A percentile compares a stretch with the other conserved stretches of the same genome.
Conservation (phyloP, 1,139 yeast genomes). For the Suhomyces choctaworum region DNA sequence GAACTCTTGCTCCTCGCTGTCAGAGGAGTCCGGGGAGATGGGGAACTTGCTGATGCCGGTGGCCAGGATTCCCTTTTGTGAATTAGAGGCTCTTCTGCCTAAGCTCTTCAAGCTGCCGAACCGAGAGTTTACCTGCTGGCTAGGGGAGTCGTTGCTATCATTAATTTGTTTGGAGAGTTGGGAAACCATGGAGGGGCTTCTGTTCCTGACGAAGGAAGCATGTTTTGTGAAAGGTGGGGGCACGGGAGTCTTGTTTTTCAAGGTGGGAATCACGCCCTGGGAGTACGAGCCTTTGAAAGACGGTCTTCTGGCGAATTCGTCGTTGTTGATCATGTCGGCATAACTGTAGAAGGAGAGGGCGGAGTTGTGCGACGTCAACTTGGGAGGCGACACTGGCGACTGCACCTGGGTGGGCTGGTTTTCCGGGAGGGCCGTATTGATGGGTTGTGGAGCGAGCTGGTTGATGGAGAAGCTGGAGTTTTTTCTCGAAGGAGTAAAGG, state of each 20-base stretch:
- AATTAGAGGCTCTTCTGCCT: conserved; percentile 5
- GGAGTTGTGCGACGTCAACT: conserved; percentile 44
- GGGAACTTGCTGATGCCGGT: conserved; percentile 12
- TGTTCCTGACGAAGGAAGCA: conserved; percentile 16
- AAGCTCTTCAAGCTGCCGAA: conserved; percentile 11
- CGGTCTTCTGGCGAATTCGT: conserved; percentile 62
- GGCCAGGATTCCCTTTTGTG: neutral
- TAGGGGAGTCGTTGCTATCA: conserved; percentile 3
- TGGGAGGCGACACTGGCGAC: conserved; percentile 40
- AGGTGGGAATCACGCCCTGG: conserved; percentile 32
- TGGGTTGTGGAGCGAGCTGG: conserved; percentile 18
- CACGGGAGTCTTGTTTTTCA: conserved; percentile 6
- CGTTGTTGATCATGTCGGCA: conserved; percentile 74
- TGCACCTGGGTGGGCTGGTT: conserved; percentile 15
- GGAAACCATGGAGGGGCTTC: conserved; percentile 17
- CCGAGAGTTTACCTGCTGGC: conserved; percentile 6
- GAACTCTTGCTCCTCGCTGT: conserved; percentile 13
- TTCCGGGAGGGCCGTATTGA: conserved; percentile 18
- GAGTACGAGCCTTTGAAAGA: conserved; percentile 40
- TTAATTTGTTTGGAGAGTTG: conserved; percentile 23
- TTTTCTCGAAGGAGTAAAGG: conserved; percentile 42
- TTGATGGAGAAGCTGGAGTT: conserved; percentile 39
- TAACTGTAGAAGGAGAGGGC: conserved; percentile 70
- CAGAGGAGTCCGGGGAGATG: conserved; percentile 28
- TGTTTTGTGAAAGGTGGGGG: conserved; percentile 12